These are phyloP conservation scores for Spatholobus suberectus DNA, from an alignment of 306 rosid genomes.

Conservation along the genomic window DNA sequence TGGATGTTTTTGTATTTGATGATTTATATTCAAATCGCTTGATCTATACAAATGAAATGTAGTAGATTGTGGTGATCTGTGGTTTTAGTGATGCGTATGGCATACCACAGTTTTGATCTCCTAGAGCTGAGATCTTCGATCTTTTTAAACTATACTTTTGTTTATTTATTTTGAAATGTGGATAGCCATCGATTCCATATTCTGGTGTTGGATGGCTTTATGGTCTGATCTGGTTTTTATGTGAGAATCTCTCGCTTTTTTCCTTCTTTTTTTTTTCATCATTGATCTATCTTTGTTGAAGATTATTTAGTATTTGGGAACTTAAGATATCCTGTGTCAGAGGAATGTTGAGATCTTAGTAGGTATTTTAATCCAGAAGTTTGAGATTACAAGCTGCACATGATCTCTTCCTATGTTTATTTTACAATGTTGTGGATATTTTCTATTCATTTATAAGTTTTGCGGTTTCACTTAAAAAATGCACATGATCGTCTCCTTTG, in stretches of 20 bases:
- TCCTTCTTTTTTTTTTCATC: not conserved
- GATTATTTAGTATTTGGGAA: not conserved
- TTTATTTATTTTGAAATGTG: not conserved
- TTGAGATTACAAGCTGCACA: not conserved
- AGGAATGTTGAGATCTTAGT: not conserved
- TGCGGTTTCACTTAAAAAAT: not conserved
- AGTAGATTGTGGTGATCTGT: conserved; percentile 55
- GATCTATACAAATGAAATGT: conserved; percentile 19
- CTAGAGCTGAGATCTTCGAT: conserved; percentile 44
- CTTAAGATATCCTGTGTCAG: not conserved
- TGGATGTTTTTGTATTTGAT: not conserved
- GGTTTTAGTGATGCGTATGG: not conserved
- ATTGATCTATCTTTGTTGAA: not conserved
- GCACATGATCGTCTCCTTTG: not conserved
- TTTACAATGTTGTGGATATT: not conserved
- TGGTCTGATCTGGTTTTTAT: conserved; percentile 45
- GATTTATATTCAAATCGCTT: conserved; percentile 14
- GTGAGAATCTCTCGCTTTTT: conserved; percentile 30
- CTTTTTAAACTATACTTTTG: not conserved
- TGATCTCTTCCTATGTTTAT: not conserved
- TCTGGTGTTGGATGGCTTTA: conserved; percentile 15
- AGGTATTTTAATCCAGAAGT: not conserved
- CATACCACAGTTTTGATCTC: not conserved
- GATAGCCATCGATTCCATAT: not conserved
- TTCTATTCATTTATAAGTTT: not conserved